Conservation (phyloP, 208 protist species). For the Trypanosoma scelopori region DNA sequence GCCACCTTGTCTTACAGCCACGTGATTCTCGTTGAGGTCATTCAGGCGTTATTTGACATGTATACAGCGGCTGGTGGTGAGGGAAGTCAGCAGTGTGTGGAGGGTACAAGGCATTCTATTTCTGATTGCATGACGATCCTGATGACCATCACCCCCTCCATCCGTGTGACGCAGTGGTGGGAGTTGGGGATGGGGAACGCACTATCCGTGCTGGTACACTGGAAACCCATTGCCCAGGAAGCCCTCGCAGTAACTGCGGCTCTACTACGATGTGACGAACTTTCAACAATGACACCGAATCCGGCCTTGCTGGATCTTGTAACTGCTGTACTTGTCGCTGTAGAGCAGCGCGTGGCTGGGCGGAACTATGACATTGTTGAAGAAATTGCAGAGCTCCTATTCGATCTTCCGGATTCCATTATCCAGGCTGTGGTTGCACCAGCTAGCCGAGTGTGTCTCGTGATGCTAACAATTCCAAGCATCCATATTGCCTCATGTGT, state of each 20-base stretch:
- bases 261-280: slow-evolving; percentile 38
- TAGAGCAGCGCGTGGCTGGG: slow-evolving; percentile 25
- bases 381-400: slow-evolving; percentile 52
- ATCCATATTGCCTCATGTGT: slow-evolving; percentile 60
- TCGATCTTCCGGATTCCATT: slow-evolving; percentile 37
- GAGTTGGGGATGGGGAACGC: slow-evolving; percentile 51
- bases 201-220: slow-evolving; percentile 54
- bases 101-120: slow-evolving; percentile 33
- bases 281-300: slow-evolving; percentile 5
- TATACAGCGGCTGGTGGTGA: slow-evolving; percentile 55
- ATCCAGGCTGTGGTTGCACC: slow-evolving; percentile 24
- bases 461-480: slow-evolving; percentile 59
- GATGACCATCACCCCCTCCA: slow-evolving; percentile 31
- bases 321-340: slow-evolving; percentile 23
- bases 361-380: slow-evolving; percentile 40
- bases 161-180: slow-evolving; percentile 44
- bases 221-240: slow-evolving; percentile 45
- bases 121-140: slow-evolving; percentile 42
- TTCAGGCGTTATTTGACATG: slow-evolving; percentile 50
- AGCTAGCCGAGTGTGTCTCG: slow-evolving; percentile 34
- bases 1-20: slow-evolving; percentile 23
- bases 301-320: slow-evolving; percentile 24
- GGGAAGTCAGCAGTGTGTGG: slow-evolving; percentile 21
- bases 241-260: slow-evolving; percentile 35
- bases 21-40: slow-evolving; percentile 41